Conservation (phyloP, 2,329 filamentous ascomycete genomes). For the Colletotrichum truncatum region DNA sequence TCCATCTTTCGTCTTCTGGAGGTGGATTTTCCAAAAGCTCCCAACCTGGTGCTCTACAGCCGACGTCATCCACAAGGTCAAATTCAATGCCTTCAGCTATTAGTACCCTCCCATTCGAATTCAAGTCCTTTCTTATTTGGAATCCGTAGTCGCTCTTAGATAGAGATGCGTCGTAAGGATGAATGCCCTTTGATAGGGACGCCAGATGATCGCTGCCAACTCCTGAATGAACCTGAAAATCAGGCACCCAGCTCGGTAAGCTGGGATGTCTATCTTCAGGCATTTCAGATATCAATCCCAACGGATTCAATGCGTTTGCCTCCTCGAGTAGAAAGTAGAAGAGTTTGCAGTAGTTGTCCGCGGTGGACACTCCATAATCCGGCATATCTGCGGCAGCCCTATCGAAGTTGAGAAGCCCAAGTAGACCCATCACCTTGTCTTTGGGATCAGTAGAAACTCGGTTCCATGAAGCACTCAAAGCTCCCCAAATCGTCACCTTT, state of each 20-base stretch:
- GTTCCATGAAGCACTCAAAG: neutral
- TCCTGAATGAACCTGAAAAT: neutral
- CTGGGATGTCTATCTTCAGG: neutral
- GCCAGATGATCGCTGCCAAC: neutral
- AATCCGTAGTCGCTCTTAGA: neutral
- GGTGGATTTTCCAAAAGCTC: neutral
- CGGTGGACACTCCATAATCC: neutral
- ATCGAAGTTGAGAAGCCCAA: neutral
- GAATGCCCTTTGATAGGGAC: neutral
- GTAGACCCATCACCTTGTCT: neutral
- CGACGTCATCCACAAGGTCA: neutral
- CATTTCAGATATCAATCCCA: neutral
- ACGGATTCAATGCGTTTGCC: neutral
- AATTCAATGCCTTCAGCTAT: neutral
- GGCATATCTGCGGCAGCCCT: neutral
- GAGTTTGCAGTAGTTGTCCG: neutral
- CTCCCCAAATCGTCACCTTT: neutral
- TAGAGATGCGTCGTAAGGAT: neutral
- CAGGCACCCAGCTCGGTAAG: neutral
- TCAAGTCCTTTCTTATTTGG: neutral
- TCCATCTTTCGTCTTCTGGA: neutral
- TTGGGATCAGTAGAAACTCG: neutral
- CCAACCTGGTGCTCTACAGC: neutral
- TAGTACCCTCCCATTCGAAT: neutral
- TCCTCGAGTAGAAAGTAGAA: neutral